Conservation (phyloP, 1,139 yeast genomes). For the Taphrina wiesneri region DNA sequence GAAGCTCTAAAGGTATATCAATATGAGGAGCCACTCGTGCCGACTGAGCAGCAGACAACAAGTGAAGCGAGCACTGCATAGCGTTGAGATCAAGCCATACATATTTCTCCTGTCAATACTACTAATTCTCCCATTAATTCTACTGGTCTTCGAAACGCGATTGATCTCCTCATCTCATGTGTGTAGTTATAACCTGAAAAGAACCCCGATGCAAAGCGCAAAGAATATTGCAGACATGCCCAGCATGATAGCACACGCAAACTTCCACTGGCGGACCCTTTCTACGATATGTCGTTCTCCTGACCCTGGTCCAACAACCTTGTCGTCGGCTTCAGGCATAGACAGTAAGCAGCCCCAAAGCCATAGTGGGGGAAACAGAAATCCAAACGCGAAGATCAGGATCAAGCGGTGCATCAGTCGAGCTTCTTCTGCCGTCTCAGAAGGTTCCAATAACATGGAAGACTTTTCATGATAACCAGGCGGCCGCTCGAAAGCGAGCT, state of each 20-base stretch:
- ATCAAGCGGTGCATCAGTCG: neutral
- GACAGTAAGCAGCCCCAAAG: neutral
- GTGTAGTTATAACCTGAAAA: neutral
- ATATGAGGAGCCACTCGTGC: constrained; percentile 18
- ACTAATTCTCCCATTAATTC: neutral
- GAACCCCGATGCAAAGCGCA: neutral
- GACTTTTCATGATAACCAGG: neutral
- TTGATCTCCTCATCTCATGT: too few relatives aligned
- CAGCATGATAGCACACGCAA: constrained; percentile 11
- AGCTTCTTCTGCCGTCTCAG: neutral
- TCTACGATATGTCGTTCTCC: neutral
- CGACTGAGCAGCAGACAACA: neutral
- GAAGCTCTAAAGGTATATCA: constrained; percentile 21
- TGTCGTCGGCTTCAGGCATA: neutral
- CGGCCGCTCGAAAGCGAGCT: neutral
- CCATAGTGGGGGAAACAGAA: constrained; percentile 13
- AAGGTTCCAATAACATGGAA: neutral
- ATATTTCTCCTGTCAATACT: neutral
- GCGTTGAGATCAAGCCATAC: neutral
- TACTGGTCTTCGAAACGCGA: too few relatives aligned
- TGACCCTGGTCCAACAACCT: neutral
- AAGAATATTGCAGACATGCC: neutral
- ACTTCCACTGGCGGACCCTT: neutral
- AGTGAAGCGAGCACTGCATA: neutral
- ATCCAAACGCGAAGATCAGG: constrained; percentile 10